These are phyloP conservation scores for Diplocarpon mali DNA, from an alignment of 2,329 filamentous ascomycete species.

Conservation along the genomic window DNA sequence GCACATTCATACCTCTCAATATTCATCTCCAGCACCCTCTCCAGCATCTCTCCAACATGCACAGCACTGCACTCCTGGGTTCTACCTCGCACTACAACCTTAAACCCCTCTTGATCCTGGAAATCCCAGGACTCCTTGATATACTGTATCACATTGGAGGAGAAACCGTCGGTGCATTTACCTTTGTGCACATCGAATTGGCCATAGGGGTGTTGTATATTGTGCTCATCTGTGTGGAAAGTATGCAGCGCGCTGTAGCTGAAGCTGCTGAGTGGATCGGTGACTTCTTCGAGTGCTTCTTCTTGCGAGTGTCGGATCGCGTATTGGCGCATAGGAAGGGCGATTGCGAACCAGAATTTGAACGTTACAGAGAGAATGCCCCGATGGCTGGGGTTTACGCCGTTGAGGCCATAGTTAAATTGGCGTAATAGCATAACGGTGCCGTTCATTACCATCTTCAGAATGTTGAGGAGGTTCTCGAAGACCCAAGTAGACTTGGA, in stretches of 20 bases:
- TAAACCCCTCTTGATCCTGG: background rate
- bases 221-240: constrained; percentile 1
- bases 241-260: constrained; percentile 4
- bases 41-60: background rate
- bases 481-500: constrained; percentile 8
- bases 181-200: constrained; percentile 5
- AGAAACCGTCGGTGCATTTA: constrained; percentile 5
- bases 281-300: constrained; percentile 7
- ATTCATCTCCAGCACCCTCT: constrained; percentile 3
- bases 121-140: constrained; percentile 10
- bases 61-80: constrained; percentile 4
- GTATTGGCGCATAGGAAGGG: constrained; percentile 13
- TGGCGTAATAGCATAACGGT: background rate
- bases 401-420: background rate
- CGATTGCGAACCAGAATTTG: constrained; percentile 20
- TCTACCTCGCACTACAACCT: constrained; percentile 5
- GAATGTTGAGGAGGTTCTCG: constrained; percentile 12
- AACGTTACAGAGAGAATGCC: constrained; percentile 13
- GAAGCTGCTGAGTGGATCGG: constrained; percentile 10
- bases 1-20: constrained; percentile 1
- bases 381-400: constrained; percentile 10
- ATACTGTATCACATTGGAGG: constrained; percentile 2
- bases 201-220: constrained; percentile 2
- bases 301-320: constrained; percentile 3
- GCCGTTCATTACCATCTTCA: constrained; percentile 20